These are phyloP conservation scores for Alternaria viburni DNA, from an alignment of 2,329 filamentous ascomycete species.

Conservation along the genomic window DNA sequence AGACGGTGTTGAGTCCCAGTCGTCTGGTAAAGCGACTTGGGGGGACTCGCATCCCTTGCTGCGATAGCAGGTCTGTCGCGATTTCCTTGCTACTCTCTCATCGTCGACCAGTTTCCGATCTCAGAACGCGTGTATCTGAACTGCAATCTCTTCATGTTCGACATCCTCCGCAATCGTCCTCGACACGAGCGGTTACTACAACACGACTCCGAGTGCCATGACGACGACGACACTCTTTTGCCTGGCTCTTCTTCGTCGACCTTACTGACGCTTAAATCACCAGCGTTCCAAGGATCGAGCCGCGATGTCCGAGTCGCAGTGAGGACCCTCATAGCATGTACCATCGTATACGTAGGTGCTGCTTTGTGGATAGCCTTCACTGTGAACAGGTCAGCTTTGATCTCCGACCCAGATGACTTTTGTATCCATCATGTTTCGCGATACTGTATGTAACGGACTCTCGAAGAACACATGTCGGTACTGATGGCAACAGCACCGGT, in stretches of 20 bases:
- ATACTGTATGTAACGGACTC: slow-evolving; percentile 31
- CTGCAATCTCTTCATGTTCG: slow-evolving; percentile 9
- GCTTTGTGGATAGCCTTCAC: slow-evolving; percentile 25
- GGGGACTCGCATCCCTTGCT: background rate
- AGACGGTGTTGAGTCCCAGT: background rate
- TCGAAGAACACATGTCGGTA: background rate
- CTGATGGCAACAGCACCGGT: slow-evolving; percentile 35
- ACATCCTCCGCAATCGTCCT: slow-evolving; percentile 9
- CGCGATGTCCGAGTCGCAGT: slow-evolving; percentile 13
- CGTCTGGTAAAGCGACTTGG: background rate
- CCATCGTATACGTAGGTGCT: slow-evolving; percentile 22
- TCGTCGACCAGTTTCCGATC: background rate
- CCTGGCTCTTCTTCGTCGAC: slow-evolving; percentile 3
- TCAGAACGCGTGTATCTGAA: background rate
- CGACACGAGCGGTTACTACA: slow-evolving; percentile 15
- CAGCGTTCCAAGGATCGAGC: slow-evolving; percentile 3
- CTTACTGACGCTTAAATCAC: slow-evolving; percentile 1
- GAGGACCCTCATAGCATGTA: slow-evolving; percentile 23
- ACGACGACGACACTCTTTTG: slow-evolving; percentile 23
- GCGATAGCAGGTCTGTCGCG: background rate
- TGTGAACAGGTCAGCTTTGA: slow-evolving; percentile 11
- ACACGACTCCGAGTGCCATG: slow-evolving; percentile 14
- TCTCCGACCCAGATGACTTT: slow-evolving; percentile 29
- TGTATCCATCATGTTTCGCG: slow-evolving; percentile 38
- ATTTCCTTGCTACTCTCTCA: background rate